Evolutionary conservation across 495 filamentous ascomycete species (phyloP).

Genomic region (Neurospora sp.): DNA sequence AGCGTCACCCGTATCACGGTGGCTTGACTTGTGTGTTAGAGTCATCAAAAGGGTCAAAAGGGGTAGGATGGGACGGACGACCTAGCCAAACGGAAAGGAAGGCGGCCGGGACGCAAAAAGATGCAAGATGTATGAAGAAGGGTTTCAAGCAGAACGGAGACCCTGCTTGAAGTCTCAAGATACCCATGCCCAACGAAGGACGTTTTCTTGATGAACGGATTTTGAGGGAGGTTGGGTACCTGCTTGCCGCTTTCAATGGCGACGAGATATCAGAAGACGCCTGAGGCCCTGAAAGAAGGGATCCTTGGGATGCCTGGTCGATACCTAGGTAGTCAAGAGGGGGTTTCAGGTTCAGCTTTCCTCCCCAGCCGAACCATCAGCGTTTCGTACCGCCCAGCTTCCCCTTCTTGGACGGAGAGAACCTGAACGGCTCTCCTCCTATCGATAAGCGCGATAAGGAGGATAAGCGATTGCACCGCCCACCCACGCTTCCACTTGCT

Average conservation of each 20-base stretch:
- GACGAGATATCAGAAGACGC: background rate
- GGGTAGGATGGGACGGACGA: background rate
- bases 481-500: background rate
- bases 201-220: background rate
- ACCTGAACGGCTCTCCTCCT: background rate
- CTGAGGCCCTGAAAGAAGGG: background rate
- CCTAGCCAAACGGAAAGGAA: background rate
- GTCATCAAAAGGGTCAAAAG: background rate
- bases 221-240: background rate
- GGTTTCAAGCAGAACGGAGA: background rate
- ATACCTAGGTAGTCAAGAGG: background rate
- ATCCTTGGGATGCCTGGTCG: background rate
- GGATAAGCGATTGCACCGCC: background rate
- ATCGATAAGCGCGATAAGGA: background rate
- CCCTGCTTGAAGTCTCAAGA: background rate
- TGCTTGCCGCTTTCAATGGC: background rate
- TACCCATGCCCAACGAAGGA: background rate
- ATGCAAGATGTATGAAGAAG: background rate
- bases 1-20: background rate
- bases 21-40: background rate
- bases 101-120: background rate
- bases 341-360: conserved; percentile 1
- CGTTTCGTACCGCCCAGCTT: background rate
- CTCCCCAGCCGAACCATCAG: background rate
- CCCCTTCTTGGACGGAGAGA: background rate